Evolutionary conservation across 129 eudicot genomes (phyloP), one percentile per base, ranked within the genome.

Genomic region (Flaveria ramosissima): DNA sequence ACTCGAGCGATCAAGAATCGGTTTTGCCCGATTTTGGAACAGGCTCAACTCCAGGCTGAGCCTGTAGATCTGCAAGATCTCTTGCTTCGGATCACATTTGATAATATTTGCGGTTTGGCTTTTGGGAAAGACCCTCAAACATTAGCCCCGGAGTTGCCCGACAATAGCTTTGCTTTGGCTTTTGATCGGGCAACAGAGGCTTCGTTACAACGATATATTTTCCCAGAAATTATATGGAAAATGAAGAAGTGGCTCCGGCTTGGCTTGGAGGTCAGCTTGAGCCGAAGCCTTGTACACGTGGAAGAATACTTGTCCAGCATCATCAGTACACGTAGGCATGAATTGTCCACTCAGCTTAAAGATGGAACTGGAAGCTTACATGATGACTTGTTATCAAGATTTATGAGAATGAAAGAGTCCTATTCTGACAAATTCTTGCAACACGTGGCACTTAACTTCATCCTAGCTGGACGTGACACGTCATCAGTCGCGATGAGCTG

Each of bases 401-500:
- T 93, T 77, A 90, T 93, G 97, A 90, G 80, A 88, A 93, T 85
- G 68, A 90, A 90, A 13, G 92, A 93, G 72, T 83, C 95, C 12
- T 90, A 92, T 70, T 77, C 98, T 0, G 98, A 93, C 76, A 85
- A 84, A 13, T 88, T 85, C 70, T 39, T 93, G 53, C 96, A 93
- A 83, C 95, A 93, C 77, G 98, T 93, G 92, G 97, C 98, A 47
- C 91, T 93, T 76, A 93, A 87, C 62, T 93, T 93, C 89, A 93
- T 93, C 95, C 91, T 93, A 74, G 98, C 98, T 80, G 98, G 98
- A 66, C 94, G 98, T 3, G 98, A 92, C 95, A 92, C 98, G 68
- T 90, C 98, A 65, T 93, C 98, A 1, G 98, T 86, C 2, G 98
- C 98, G 3, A 82, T 92, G 84, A 88, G 96, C 86, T 92, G 98